A percentile compares a stretch with the other conserved stretches of the same genome.
phyloP scores from a whole-genome alignment of 2,329 filamentous ascomycete species.

The Akanthomyces uredinophilus region DNA sequence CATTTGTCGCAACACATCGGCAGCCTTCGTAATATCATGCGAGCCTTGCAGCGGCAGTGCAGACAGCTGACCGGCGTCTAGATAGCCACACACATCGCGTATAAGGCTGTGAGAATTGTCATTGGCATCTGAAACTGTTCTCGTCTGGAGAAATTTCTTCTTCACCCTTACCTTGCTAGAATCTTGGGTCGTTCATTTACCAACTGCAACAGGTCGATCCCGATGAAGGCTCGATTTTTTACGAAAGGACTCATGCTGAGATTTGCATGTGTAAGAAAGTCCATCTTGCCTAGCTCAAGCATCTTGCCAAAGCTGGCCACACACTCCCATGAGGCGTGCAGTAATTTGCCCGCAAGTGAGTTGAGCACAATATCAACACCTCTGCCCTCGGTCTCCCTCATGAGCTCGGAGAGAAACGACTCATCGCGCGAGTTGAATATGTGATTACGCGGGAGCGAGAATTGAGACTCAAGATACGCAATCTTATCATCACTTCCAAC shows the following conservation, averaged over 20 bases:
- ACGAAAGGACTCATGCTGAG: slow-evolving; percentile 42
- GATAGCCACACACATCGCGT: no score
- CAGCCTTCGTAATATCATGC: neutral
- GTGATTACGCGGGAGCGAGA: slow-evolving; percentile 20
- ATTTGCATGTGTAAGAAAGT: slow-evolving; percentile 29
- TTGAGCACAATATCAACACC: slow-evolving; percentile 31
- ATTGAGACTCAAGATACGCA: neutral
- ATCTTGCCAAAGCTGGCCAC: slow-evolving; percentile 31
- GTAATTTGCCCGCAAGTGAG: slow-evolving; percentile 25
- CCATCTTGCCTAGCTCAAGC: slow-evolving; percentile 32
- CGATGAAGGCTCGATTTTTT: slow-evolving; percentile 26
- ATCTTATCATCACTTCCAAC: no score
- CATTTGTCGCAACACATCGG: slow-evolving; percentile 19
- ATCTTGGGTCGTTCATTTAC: neutral
- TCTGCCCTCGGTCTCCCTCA: slow-evolving; percentile 20
- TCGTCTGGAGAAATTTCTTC: no score
- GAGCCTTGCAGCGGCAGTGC: no score
- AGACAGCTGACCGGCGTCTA: neutral
- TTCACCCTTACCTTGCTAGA: no score
- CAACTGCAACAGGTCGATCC: slow-evolving; percentile 26
- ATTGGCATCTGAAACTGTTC: no score
- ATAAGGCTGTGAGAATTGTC: no score
- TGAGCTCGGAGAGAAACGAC: slow-evolving; percentile 23
- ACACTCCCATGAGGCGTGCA: slow-evolving; percentile 30
- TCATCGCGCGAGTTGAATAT: slow-evolving; percentile 27